These are phyloP conservation scores for Candida labiduridarum DNA, from an alignment of 1,139 yeast genomes.

Conservation along the genomic window DNA sequence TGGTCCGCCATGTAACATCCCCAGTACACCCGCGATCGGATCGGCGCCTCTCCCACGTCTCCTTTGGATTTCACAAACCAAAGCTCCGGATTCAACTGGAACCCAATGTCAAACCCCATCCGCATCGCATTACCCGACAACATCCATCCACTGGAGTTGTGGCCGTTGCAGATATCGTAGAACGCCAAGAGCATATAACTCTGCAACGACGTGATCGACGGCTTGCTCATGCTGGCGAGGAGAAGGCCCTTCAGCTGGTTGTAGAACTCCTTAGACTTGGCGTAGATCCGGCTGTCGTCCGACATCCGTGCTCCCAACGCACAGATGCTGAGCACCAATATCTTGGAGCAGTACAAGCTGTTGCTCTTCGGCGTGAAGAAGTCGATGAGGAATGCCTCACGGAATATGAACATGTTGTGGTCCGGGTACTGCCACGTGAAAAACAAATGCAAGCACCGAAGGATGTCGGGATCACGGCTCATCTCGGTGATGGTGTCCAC, in stretches of 20 bases:
- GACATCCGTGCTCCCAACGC: slow-evolving; percentile 59
- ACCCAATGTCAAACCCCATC: slow-evolving; percentile 67
- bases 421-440: slow-evolving; percentile 71
- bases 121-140: slow-evolving; percentile 61
- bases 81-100: slow-evolving; percentile 62
- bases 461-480: slow-evolving; percentile 44
- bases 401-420: slow-evolving; percentile 59
- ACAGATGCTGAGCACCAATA: slow-evolving; percentile 55
- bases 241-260: slow-evolving; percentile 47
- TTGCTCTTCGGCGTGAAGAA: slow-evolving; percentile 53
- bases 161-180: slow-evolving; percentile 59
- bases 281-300: slow-evolving; percentile 40
- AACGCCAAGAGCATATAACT: slow-evolving; percentile 53
- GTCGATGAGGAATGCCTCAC: slow-evolving; percentile 66
- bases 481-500: slow-evolving; percentile 17
- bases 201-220: slow-evolving; percentile 50
- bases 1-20: slow-evolving; percentile 69
- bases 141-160: slow-evolving; percentile 64
- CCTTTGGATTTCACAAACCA: slow-evolving; percentile 47
- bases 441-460: slow-evolving; percentile 55
- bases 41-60: slow-evolving; percentile 42
- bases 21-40: slow-evolving; percentile 66
- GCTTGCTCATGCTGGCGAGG: slow-evolving; percentile 40
- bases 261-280: slow-evolving; percentile 45
- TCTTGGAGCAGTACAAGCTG: slow-evolving; percentile 52